These are phyloP conservation scores for Candida morakotiae DNA, from an alignment of 805 yeast genomes.

Conservation along the genomic window DNA sequence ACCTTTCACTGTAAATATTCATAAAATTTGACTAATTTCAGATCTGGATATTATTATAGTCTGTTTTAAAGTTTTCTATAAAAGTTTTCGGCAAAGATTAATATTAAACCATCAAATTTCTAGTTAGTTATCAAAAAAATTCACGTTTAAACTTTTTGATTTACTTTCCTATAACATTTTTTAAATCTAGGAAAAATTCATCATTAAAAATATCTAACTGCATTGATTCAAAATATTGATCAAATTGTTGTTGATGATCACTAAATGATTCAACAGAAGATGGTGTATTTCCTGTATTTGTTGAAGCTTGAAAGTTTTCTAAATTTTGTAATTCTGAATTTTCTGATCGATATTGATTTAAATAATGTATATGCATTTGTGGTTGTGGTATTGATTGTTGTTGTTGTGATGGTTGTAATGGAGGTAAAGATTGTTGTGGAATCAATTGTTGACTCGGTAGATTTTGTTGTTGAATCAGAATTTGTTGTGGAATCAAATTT, in stretches of 20 bases:
- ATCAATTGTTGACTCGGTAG: background rate
- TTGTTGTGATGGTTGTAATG: too few relatives aligned
- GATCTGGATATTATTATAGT: too few relatives aligned
- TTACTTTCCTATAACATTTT: conserved; percentile 10
- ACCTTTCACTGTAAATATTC: too few relatives aligned
- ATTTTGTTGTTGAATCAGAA: background rate
- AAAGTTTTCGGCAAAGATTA: too few relatives aligned
- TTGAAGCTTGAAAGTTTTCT: background rate
- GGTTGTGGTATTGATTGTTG: too few relatives aligned
- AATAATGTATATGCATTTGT: background rate
- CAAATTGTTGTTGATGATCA: conserved; percentile 11
- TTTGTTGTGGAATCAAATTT: too few relatives aligned
- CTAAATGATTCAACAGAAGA: conserved; percentile 1
- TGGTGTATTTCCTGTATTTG: background rate
- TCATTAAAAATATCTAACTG: conserved; percentile 24
- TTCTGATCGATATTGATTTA: background rate
- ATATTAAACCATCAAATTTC: too few relatives aligned
- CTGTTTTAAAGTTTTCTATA: too few relatives aligned
- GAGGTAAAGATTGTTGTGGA: too few relatives aligned
- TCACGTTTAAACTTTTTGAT: too few relatives aligned
- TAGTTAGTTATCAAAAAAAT: too few relatives aligned
- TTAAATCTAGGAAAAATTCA: conserved; percentile 22
- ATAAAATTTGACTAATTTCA: too few relatives aligned
- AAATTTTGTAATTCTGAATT: background rate
- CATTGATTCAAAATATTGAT: conserved; percentile 22